Base-by-base conservation (phyloP, 1,284 basidiomycete genomes). In the Gomphus bonarii region DNA sequence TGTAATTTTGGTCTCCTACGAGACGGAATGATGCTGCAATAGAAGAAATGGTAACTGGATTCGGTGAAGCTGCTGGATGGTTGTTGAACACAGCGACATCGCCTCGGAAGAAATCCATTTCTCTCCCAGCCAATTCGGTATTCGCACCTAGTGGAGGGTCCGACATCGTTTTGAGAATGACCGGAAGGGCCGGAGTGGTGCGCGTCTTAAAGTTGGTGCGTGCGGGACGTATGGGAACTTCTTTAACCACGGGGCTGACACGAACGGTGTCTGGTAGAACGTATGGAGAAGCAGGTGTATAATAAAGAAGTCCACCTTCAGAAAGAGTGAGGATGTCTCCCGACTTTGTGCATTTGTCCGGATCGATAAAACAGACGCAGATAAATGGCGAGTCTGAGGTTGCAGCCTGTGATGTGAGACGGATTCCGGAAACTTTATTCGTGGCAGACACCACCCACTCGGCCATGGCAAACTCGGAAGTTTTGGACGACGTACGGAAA, bases 111-210 rank as follows among this genome's bases (percentile, higher is more conserved):
- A 16, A 18, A 50, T 57, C 55, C 10, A 3, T 4, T 30, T 16
- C 31, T 12, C 16, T 11, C 16, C 9, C 12, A 1, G 35, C 35
- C 9, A 16, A 36, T 18, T 50, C 4, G 3, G 22, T n/a, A 42
- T 50, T 57, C n/a, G 55, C 46, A n/a, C 25, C 28, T 1, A 57
- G 47, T 50, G 55, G 55, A 14, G 55, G 55, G 20, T 57, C 55
- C 8, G 55, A 49, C 35, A 50, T 33, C 11, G 47, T 30, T 49
- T 57, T 57, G 20, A 57, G 14, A 12, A 57, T 50, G 46, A 57
- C 55, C 8, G 33, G 47, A 18, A 57, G 22, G n/a, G 36, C 25
- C 11, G 44, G 47, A 28, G 55, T 12, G 25, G 38, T 40, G n/a
- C 47, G 46, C 16, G 55, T 57, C 25, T 50, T 57, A 33, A 57